A percentile compares a stretch with the other conserved stretches of the same genome.
Conservation (phyloP, 495 filamentous ascomycete species). For the Hapsidospora chrysogenum region DNA sequence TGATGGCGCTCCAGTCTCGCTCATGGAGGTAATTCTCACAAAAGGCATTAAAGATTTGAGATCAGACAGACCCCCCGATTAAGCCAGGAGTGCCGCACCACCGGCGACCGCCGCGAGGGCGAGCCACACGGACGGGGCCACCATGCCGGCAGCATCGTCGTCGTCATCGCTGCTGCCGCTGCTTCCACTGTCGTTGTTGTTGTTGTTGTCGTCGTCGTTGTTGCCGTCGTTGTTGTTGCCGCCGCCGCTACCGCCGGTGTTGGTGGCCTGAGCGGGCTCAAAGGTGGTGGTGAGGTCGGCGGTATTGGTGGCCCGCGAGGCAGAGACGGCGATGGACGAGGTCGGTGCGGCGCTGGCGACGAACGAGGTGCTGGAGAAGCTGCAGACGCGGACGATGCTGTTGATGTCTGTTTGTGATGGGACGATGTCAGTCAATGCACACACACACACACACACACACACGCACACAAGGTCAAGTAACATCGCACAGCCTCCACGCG, state of each 20-base stretch:
- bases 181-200: not conserved
- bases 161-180: not conserved
- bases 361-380: not conserved
- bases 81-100: not conserved
- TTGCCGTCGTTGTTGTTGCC: not conserved
- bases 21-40: too few relatives aligned
- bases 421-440: not conserved
- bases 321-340: not conserved
- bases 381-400: not conserved
- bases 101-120: not conserved
- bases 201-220: not conserved
- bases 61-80: too few relatives aligned
- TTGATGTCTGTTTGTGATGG: not conserved
- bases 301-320: not conserved
- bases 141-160: not conserved
- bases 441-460: too few relatives aligned
- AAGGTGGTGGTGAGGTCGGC: not conserved
- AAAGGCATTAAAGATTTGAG: too few relatives aligned
- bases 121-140: not conserved
- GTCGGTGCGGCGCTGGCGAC: not conserved
- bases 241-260: not conserved
- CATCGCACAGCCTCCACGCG: too few relatives aligned
- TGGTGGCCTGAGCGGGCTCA: not conserved
- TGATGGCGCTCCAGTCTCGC: too few relatives aligned
- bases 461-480: too few relatives aligned